Percentiles rank a stretch among this genome's conserved stretches.
Evolutionary conservation across 441 rosid species (phyloP).

Genomic region (Macaranga tanarius): DNA sequence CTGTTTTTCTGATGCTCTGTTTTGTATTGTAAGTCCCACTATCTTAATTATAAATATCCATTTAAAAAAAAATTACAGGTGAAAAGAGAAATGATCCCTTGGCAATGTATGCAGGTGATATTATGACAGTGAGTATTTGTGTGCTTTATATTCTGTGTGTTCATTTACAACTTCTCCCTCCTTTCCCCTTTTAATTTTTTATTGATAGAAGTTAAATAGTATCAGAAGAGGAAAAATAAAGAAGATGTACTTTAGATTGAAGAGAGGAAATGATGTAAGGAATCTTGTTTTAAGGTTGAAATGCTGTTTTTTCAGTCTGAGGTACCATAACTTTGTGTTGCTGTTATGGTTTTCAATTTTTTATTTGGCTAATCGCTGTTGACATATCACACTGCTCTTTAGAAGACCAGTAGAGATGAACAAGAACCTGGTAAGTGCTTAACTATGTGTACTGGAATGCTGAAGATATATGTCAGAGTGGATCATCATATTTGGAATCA

Average conservation of each 20-base stretch:
- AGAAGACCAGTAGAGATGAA: not conserved
- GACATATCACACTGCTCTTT: not conserved
- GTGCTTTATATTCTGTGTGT: not conserved
- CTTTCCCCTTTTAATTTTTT: not conserved
- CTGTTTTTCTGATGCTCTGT: not conserved
- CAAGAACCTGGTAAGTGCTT: not conserved
- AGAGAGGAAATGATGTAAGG: not conserved
- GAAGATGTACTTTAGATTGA: not conserved
- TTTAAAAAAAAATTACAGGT: conserved; percentile 38
- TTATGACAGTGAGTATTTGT: conserved; percentile 63
- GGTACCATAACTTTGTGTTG: not conserved
- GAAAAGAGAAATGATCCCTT: conserved; percentile 92
- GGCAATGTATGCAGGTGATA: conserved; percentile 95
- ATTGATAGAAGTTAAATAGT: not conserved
- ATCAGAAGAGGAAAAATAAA: not conserved
- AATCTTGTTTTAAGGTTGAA: not conserved
- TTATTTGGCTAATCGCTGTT: not conserved
- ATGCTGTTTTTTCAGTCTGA: not conserved
- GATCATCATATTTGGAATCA: not conserved
- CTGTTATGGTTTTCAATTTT: not conserved
- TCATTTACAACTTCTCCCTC: not conserved
- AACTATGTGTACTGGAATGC: not conserved
- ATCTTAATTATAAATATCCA: not conserved
- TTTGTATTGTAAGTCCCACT: not conserved
- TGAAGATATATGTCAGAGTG: not conserved